Evolutionary conservation across 306 rosid species (phyloP).

Genomic region (Castanea sativa): DNA sequence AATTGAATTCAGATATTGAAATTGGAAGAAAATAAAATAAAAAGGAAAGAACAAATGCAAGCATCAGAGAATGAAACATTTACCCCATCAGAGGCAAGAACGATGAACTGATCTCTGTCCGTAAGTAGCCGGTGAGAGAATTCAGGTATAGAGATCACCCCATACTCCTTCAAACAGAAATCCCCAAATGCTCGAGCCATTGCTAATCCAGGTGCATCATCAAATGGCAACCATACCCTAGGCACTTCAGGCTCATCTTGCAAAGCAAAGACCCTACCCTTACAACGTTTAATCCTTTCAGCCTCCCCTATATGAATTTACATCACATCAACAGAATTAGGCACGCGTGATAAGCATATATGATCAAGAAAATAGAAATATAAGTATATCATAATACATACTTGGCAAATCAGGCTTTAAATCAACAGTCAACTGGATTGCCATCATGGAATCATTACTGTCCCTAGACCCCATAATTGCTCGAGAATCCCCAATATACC

Average conservation of each 20-base stretch:
- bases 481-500: conserved; percentile 87
- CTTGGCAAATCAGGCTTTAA: conserved; percentile 97
- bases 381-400: conserved; percentile 24
- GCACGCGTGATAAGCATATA: conserved; percentile 13
- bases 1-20: not conserved
- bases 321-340: conserved; percentile 4
- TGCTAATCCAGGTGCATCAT: conserved; percentile 96
- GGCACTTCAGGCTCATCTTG: conserved; percentile 97
- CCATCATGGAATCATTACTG: conserved; percentile 54
- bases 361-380: not conserved
- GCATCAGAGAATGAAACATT: conserved; percentile 14
- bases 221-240: conserved; percentile 92
- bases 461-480: conserved; percentile 93
- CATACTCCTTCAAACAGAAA: conserved; percentile 94
- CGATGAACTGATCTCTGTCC: conserved; percentile 80
- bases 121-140: conserved; percentile 70
- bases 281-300: conserved; percentile 84
- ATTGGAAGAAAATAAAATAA: not conserved
- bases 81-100: conserved; percentile 98
- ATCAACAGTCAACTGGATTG: conserved; percentile 84
- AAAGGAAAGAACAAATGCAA: not conserved
- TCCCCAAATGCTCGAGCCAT: conserved; percentile 99
- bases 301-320: conserved; percentile 64
- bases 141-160: conserved; percentile 93
- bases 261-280: conserved; percentile 92